phyloP scores from a whole-genome alignment of 768 basidiomycete species.

The Kwoniella bestiolae region DNA sequence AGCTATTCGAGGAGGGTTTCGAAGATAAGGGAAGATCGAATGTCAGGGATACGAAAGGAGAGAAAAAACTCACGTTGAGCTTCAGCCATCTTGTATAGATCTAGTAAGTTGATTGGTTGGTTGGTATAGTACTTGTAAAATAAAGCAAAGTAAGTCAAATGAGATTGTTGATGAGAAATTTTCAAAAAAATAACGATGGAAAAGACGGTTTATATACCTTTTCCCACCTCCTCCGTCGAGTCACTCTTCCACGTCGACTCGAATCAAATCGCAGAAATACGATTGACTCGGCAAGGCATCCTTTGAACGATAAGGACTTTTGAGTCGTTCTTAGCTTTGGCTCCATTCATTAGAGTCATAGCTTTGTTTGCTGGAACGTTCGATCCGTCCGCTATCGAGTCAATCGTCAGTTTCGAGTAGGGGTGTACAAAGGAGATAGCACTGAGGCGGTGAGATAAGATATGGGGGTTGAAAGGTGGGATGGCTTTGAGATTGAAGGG shows the following conservation, averaged over 20 bases:
- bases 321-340: not conserved
- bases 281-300: not conserved
- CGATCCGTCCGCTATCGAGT: not conserved
- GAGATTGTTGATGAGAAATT: conserved; percentile 2
- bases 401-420: not conserved
- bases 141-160: not conserved
- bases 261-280: not conserved
- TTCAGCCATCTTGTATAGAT: conserved; percentile 12
- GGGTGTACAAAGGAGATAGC: not conserved
- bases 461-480: not conserved
- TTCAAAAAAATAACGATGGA: no score
- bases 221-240: not conserved
- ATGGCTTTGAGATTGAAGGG: not conserved
- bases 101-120: not conserved
- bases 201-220: conserved; percentile 3
- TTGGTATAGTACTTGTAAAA: not conserved
- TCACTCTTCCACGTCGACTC: not conserved
- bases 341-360: not conserved
- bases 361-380: not conserved
- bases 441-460: not conserved
- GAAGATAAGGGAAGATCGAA: no score
- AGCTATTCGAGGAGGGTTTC: no score
- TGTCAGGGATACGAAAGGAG: not conserved
- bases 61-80: conserved; percentile 2
- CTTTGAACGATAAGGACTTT: not conserved